Base-by-base conservation (phyloP, 176 grass and related monocot species). In the Tillandsia leiboldiana region DNA sequence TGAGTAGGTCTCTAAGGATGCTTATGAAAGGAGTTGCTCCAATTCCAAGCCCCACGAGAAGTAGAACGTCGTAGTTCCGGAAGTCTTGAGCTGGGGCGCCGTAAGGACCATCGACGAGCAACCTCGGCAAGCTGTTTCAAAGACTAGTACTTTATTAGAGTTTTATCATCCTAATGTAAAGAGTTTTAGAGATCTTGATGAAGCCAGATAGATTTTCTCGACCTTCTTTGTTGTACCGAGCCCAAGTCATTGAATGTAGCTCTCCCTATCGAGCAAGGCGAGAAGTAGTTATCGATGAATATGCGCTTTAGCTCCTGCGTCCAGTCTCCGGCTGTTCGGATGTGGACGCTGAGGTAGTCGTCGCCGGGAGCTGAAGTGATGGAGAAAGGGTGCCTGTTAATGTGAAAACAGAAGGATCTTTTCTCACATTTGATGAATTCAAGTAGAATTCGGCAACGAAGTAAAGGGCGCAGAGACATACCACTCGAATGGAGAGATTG, bases 341-440 rank as follows among this genome's bases (percentile, higher is more conserved):
- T 90, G 65, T 99, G 94, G 75, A 99, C 94, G 82, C 87, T 90
- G 18, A 99, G 74, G 70, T 93, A 99, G 42, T 99, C 94, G 20
- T 99, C 94, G 68, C 94, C 90, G 42, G 89, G 94, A 57, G 94
- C 94, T 64, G 94, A 99, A 62, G 94, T 99, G 61, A 99, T 99
- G 69, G 94, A 99, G 66, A 99, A 99, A 75, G 94, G 94, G 68
- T 99, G 94, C 94, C 94, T 99, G 73, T 67, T 23, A 26, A 10
- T 58, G 52, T 50, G 80, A 59, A 63, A 49, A 71, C 9, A 61
- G 18, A 63, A 71, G 28, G 20, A 23, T 22, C 2, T 47, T 57
- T 56, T n/a, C 15, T 49, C n/a, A 42, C 33, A 58, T 29, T 13
- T 47, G 28, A 58, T 59, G 29, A 24, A 69, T 2, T 50, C 65